Evolutionary conservation across 1,139 yeast genomes (phyloP), one percentile per base, ranked within the genome.

Genomic region (Candida neerlandica): DNA sequence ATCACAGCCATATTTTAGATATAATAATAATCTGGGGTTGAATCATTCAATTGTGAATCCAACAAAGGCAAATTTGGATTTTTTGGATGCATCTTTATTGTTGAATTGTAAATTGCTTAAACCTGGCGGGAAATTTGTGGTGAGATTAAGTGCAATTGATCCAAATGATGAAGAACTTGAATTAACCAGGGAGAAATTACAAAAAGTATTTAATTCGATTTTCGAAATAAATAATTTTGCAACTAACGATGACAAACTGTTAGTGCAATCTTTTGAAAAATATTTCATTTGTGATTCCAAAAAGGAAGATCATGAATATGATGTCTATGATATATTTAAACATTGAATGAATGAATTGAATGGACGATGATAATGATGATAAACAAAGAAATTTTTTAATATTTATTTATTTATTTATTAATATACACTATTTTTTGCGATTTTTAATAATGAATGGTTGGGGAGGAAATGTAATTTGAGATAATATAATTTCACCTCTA

Each of bases 1-100:
- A 76, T 85, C 89, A 73, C 78, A 80, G 57, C 96, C 97, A 12
- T 85, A 80, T 52, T 56, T 69, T 15, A 54, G 80, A 23, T 57
- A 63, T 37, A 59, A 63, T 29, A 58, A 63, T 15, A 67, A 69
- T 44, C 56, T 57, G 1, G 64, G 65, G 0, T 58, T 75, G 19
- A 67, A 63, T 32, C 60, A 60, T 44, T 66, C 71, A 0, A 54
- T 63, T 11, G 52, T 56, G 2, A 61, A 69, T 18, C 66, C 70
- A 1, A 48, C 53, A 10, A 68, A 69, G 47, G 62, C 75, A 23
- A 55, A 68, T 2, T 58, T 75, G 26, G 97, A 92, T 64, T 70
- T 94, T 49, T 94, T 97, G 55, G 97, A 94, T 63, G 97, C 98
- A 0, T 92, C 97, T 0, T 70, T 94, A 51, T 74, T 89, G 12